Evolutionary conservation across 306 rosid species (phyloP).

Genomic region (Medicago lupulina): DNA sequence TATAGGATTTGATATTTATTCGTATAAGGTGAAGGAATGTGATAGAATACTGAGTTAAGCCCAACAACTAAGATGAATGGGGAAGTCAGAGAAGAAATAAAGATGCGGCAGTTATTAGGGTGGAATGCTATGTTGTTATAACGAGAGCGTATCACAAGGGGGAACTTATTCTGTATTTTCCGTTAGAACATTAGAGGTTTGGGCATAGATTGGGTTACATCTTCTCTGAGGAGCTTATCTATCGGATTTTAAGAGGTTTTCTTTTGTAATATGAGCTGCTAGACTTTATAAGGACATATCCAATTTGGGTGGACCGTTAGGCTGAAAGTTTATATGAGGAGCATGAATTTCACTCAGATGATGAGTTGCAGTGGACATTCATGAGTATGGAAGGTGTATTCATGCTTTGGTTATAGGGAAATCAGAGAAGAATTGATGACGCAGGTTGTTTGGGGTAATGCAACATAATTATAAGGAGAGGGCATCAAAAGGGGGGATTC

Average conservation of each 20-base stretch:
- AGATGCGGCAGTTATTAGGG: neutral
- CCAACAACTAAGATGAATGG: conserved; percentile 2
- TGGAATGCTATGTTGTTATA: neutral
- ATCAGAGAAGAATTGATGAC: neutral
- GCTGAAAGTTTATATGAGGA: neutral
- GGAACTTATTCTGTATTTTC: neutral
- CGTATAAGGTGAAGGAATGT: conserved; percentile 27
- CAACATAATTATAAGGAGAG: neutral
- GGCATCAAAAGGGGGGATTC: neutral
- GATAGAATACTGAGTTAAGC: neutral
- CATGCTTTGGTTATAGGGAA: neutral
- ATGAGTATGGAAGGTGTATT: neutral
- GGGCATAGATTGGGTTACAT: neutral
- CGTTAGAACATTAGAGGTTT: neutral
- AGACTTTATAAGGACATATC: neutral
- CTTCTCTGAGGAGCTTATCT: neutral
- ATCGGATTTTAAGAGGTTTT: neutral
- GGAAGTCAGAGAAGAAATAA: neutral
- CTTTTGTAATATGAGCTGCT: neutral
- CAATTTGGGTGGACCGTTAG: neutral
- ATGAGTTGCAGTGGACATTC: neutral
- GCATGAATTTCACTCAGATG: neutral
- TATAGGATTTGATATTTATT: conserved; percentile 30
- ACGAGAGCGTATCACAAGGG: neutral
- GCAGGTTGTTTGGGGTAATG: neutral